Base-by-base conservation (phyloP, 1,139 yeast species). In the Taphrina deformans region DNA sequence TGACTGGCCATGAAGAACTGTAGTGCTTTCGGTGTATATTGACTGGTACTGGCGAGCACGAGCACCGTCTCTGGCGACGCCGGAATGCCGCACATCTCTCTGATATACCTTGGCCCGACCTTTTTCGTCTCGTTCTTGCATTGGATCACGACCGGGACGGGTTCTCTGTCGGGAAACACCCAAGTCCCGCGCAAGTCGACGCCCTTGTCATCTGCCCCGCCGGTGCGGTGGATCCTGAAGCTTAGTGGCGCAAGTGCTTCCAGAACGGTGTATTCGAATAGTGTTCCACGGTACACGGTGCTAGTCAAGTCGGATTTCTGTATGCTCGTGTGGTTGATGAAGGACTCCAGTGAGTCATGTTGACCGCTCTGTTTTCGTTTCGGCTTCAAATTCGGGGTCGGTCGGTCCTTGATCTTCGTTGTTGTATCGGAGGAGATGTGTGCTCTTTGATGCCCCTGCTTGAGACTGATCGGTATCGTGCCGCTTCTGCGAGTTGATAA, bases 151-250 rank as follows among this genome's bases (percentile, higher is more conserved):
- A 70, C 69, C 2, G 31, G 55, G 10, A 55, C 5, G 12, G 24
- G 35, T 14, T 12, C 7, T 9, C 6, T 9, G n/a, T 6, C 46
- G n/a, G 12, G 27, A 14, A 48, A 24, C 14, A 27, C 53, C 69
- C 69, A 65, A 12, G 59, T 62, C 2, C 72, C 72, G 16, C 70
- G 69, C 26, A 70, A 65, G 38, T 70, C 72, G 21, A 70, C 65
- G 14, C 72, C 72, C 3, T 59, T 56, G 58, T 70, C 72, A 35
- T 65, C 67, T 5, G 70, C 56, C 16, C 71, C 70, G 4, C 72
- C 72, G 21, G 59, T 53, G 24, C 70, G 69, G 38, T 55, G 62
- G 0, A 69, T 62, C 4, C 31, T 21, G 63, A 69, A 66, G 21
- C 40, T 41, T 10, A 38, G 52, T 18, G 27, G 23, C n/a, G 21